A percentile compares a stretch with the other conserved stretches of the same genome.
Conservation (phyloP, 2,329 filamentous ascomycete genomes). For the Anthostomella pinea region DNA sequence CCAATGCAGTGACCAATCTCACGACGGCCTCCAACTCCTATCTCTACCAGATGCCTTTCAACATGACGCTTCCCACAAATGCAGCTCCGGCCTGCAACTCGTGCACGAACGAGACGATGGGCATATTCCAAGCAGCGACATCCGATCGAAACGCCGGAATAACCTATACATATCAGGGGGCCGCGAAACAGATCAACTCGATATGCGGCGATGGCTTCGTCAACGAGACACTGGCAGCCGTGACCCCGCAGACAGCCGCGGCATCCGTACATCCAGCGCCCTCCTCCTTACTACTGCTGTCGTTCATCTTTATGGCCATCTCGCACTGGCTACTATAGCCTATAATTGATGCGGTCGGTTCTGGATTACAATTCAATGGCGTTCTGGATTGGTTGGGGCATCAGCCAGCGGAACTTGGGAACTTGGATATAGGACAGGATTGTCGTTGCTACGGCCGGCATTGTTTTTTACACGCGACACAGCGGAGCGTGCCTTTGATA, state of each 20-base stretch:
- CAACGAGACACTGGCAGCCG: conserved; percentile 49
- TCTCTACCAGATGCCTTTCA: conserved; percentile 83
- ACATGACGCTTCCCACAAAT: conserved; percentile 63
- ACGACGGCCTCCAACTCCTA: conserved; percentile 70
- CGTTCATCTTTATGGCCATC: conserved; percentile 21
- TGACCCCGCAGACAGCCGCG: conserved; percentile 22
- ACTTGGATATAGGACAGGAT: too few species aligned
- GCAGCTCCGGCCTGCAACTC: conserved; percentile 70
- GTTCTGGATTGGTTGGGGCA: too few species aligned
- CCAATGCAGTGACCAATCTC: conserved; percentile 76
- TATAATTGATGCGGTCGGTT: too few species aligned
- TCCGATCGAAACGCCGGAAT: conserved; percentile 65
- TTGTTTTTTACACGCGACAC: too few species aligned
- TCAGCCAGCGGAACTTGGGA: too few species aligned
- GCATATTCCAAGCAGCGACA: conserved; percentile 69
- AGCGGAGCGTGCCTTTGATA: too few species aligned
- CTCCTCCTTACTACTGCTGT: conserved; percentile 20
- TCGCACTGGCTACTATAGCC: conserved; percentile 25
- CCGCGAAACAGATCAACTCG: conserved; percentile 71
- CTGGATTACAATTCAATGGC: too few species aligned
- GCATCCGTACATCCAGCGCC: conserved; percentile 16
- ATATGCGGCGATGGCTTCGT: conserved; percentile 58
- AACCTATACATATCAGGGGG: conserved; percentile 63
- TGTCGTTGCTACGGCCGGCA: too few species aligned
- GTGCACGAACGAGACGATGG: conserved; percentile 80